Evolutionary conservation across 2,329 filamentous ascomycete species (phyloP).

Genomic region (Venturiaceae sp.): DNA sequence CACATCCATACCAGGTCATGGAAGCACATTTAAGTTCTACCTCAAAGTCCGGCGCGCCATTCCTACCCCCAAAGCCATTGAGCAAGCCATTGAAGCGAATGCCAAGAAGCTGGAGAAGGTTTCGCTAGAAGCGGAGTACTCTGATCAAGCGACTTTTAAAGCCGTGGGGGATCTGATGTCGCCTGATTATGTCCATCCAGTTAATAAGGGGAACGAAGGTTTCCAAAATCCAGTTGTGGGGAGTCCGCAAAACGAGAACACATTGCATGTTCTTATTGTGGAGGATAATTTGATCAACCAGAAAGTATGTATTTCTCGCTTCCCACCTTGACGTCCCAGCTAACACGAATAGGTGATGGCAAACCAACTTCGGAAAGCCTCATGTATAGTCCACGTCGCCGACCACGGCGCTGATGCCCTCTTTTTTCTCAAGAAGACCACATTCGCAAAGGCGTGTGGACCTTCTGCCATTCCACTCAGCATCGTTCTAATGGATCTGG

Average conservation of each 20-base stretch:
- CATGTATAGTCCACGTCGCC: conserved; percentile 4
- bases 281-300: conserved; percentile 10
- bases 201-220: neutral
- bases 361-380: conserved; percentile 2
- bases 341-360: conserved; percentile 2
- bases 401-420: conserved; percentile 7
- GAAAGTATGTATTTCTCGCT: neutral
- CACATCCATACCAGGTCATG: conserved; percentile 44
- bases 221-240: neutral
- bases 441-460: neutral
- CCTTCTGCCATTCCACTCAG: neutral
- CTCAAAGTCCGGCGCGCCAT: conserved; percentile 31
- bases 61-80: neutral
- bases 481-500: conserved; percentile 9
- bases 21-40: conserved; percentile 59
- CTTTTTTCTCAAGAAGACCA: conserved; percentile 4
- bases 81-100: neutral
- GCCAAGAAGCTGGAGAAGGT: neutral
- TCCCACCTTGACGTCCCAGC: neutral
- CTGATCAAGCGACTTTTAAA: neutral
- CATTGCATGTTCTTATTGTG: conserved; percentile 5
- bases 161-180: neutral
- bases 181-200: neutral
- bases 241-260: neutral
- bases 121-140: neutral